phyloP scores from a whole-genome alignment of 495 filamentous ascomycete species.

The Neurospora sp. region DNA sequence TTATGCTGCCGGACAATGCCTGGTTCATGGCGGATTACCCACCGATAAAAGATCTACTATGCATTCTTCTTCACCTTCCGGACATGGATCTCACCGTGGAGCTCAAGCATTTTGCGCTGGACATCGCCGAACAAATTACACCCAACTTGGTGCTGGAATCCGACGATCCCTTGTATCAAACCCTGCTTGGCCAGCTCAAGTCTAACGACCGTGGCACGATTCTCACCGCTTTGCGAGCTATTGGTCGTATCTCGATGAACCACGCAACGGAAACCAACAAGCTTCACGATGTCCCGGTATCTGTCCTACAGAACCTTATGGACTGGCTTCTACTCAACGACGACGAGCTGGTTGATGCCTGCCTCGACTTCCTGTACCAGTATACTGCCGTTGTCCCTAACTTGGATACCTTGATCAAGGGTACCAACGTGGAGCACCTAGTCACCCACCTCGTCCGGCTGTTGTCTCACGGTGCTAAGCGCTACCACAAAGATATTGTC shows the following conservation, averaged over 20 bases:
- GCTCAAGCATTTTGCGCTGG: conserved; percentile 81
- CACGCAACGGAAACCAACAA: conserved; percentile 61
- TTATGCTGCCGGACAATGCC: conserved; percentile 81
- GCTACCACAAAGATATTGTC: conserved; percentile 35
- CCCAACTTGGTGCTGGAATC: conserved; percentile 63
- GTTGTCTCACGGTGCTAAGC: conserved; percentile 55
- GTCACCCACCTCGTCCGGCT: conserved; percentile 69
- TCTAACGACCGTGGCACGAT: conserved; percentile 79
- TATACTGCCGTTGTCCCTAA: conserved; percentile 84
- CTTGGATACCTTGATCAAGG: conserved; percentile 56
- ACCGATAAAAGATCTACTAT: conserved; percentile 67
- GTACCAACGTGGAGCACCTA: conserved; percentile 54
- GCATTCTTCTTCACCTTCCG: conserved; percentile 71
- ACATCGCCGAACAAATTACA: conserved; percentile 86
- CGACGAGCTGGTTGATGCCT: conserved; percentile 76
- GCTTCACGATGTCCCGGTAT: conserved; percentile 58
- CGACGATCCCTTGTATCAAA: conserved; percentile 68
- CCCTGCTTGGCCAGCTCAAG: conserved; percentile 57
- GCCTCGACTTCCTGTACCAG: conserved; percentile 90
- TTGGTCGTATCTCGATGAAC: conserved; percentile 81
- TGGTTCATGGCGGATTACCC: conserved; percentile 62
- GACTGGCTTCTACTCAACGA: conserved; percentile 82
- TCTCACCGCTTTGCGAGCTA: conserved; percentile 67
- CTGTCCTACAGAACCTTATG: conserved; percentile 57
- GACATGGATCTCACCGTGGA: conserved; percentile 65